Conservation (phyloP, 192 early-diverging fungal species). For the Coemansia javaensis region DNA sequence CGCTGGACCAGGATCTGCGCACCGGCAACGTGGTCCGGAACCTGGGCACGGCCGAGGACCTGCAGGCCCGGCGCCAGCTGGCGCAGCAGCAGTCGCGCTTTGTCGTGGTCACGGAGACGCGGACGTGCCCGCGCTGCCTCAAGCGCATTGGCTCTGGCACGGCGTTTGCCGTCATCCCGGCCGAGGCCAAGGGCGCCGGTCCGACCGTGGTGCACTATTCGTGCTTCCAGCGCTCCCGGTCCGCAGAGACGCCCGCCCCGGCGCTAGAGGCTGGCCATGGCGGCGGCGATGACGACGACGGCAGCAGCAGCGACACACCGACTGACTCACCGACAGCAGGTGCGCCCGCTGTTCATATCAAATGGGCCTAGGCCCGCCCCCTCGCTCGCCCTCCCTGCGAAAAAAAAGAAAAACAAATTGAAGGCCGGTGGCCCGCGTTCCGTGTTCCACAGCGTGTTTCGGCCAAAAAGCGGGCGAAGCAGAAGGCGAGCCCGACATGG, state of each 20-base stretch:
- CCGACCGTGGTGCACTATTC: conserved; percentile 48
- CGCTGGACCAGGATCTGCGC: conserved; percentile 35
- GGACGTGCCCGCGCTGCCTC: conserved; percentile 47
- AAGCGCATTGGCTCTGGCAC: conserved; percentile 52
- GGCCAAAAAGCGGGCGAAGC: too few relatives aligned
- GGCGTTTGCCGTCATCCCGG: conserved; percentile 42
- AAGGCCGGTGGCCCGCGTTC: too few relatives aligned
- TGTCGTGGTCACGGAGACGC: conserved; percentile 35
- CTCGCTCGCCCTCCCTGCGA: too few relatives aligned
- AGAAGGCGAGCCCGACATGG: too few relatives aligned
- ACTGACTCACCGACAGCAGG: neutral
- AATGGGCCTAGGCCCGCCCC: conserved; percentile 14
- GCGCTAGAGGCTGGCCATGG: neutral
- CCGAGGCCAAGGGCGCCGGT: conserved; percentile 3
- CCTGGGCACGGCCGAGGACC: conserved; percentile 28
- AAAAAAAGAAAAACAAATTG: too few relatives aligned
- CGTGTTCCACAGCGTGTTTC: too few relatives aligned
- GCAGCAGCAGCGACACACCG: neutral
- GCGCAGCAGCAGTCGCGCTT: conserved; percentile 15
- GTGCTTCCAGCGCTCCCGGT: conserved; percentile 45
- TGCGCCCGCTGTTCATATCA: conserved; percentile 13
- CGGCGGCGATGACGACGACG: neutral
- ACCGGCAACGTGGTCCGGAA: conserved; percentile 29
- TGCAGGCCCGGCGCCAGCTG: conserved; percentile 41
- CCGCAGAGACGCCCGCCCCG: neutral